Base-by-base conservation (phyloP, 176 grass and related monocot genomes). In the Olyra latifolia region DNA sequence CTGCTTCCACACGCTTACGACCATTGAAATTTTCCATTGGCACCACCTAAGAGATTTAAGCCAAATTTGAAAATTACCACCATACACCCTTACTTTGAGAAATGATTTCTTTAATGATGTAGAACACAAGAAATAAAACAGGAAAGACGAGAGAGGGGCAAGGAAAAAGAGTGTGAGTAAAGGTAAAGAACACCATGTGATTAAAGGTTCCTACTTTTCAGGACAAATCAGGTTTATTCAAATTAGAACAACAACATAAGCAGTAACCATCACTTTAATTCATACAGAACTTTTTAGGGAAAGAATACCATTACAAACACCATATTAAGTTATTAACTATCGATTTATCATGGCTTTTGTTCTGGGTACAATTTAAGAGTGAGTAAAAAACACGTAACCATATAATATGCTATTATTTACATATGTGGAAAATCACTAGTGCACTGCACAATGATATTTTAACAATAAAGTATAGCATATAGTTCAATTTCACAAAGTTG, bases 21-120 rank as follows among this genome's bases (percentile, higher is more conserved):
- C 96, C 96, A 89, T 99, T 95, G 22, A 95, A 82, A 89, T 99
- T 99, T 91, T 98, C 96, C 88, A 99, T 89, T 41, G 96, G 96
- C 48, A 99, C 96, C 45, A 99, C 62, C 96, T 98, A 84, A 62
- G 42, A 74, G 27, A 71, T 50, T 53, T 68, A 69, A 86, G 47
- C 25, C 13, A 58, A 13, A 43, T 69, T 75, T 2, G 49, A 27
- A 54, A 54, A 38, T 10, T 9, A 55, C 23, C 13, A 55, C 23
- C 7, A 55, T 9, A 74, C 23, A 30, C 61, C 47, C 66, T 60
- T 48, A 80, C 19, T 52, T 25, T 1, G 48, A 69, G 38, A 89
- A 45, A 7, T 16, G 55, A 27, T 35, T 25, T 61, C 8, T 19
- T 61, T 10, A 53, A 3, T 68, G 29, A 65, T 53, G 13, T 4